A percentile compares a stretch with the other conserved stretches of the same genome.
phyloP scores from a whole-genome alignment of 805 yeast genomes.

The Jamesozyma hellenica region DNA sequence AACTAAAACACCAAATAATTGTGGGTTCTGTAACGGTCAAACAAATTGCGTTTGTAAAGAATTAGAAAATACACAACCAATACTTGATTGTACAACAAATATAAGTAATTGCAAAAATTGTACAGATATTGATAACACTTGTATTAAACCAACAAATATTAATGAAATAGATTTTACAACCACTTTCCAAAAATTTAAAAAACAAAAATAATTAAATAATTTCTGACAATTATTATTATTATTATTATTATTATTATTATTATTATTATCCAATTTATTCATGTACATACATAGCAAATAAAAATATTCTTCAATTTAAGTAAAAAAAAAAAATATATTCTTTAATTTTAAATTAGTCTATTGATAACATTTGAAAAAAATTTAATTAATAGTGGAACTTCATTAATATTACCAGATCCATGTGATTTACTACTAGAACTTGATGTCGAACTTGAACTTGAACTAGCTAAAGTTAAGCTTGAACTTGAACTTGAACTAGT shows the following conservation, averaged over 20 bases:
- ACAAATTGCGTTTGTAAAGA: constrained; percentile 90
- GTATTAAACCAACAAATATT: constrained; percentile 9
- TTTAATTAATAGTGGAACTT: too few species aligned
- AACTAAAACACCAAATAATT: constrained; percentile 27
- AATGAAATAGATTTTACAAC: constrained; percentile 9
- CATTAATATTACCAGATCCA: too few species aligned
- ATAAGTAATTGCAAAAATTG: constrained; percentile 46
- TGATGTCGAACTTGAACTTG: too few species aligned
- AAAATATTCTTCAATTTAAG: too few species aligned
- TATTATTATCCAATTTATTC: too few species aligned
- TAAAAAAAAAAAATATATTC: background rate
- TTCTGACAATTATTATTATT: background rate
- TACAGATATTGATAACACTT: constrained; percentile 25
- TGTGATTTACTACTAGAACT: too few species aligned
- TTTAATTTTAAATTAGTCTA: background rate
- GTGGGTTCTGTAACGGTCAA: constrained; percentile 90
- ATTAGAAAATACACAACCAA: constrained; percentile 30
- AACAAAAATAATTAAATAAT: background rate
- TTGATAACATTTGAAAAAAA: too few species aligned
- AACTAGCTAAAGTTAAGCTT: too few species aligned
- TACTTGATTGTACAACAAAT: constrained; percentile 34
- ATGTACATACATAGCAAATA: too few species aligned
- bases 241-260: too few species aligned
- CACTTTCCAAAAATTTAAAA: too few species aligned
- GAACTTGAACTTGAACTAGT: background rate